phyloP scores from a whole-genome alignment of 768 basidiomycete genomes.

The Phlebiopsis flavidoalba region DNA sequence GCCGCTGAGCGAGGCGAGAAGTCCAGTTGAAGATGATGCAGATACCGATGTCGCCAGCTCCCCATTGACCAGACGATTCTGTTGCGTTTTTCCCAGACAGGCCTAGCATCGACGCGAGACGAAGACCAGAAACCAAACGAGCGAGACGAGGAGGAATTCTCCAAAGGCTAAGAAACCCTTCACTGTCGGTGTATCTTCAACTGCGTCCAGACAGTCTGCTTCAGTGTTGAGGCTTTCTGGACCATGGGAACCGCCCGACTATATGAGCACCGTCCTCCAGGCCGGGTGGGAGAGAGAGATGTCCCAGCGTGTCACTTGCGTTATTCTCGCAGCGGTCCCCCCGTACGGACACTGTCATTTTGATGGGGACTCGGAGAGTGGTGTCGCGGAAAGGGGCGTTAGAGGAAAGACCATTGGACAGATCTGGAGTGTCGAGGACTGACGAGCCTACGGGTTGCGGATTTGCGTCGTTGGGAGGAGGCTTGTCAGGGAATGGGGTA shows the following conservation, averaged over 20 bases:
- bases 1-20: background rate
- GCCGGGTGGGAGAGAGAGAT: background rate
- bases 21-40: background rate
- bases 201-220: too few relatives aligned
- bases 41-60: background rate
- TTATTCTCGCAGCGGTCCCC: background rate
- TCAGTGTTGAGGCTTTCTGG: too few relatives aligned
- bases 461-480: background rate
- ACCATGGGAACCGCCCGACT: too few relatives aligned
- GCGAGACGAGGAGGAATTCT: too few relatives aligned
- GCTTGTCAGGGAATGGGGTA: background rate
- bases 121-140: too few relatives aligned
- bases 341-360: background rate
- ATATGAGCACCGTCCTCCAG: background rate
- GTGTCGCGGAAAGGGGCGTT: background rate
- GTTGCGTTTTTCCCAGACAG: too few relatives aligned
- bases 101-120: too few relatives aligned
- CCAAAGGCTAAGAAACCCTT: too few relatives aligned
- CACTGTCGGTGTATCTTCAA: too few relatives aligned
- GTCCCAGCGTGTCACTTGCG: background rate
- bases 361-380: background rate
- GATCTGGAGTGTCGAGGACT: background rate
- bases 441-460: background rate
- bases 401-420: background rate
- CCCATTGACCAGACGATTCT: background rate